Evolutionary conservation across 257 asterid genomes (phyloP), one percentile per base, ranked within the genome.

Genomic region (Mitragyna speciosa): DNA sequence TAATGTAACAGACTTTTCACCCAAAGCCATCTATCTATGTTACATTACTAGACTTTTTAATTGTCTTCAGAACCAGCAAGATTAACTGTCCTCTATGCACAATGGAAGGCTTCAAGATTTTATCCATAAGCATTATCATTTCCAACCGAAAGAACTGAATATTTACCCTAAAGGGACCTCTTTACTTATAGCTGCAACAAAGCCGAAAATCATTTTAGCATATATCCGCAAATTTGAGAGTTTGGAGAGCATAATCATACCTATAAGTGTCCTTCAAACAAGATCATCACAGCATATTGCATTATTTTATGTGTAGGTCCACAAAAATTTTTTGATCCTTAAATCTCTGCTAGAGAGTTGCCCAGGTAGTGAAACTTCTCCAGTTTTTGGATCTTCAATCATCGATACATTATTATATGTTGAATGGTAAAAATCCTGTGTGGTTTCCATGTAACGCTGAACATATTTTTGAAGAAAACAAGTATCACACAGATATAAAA

Each of bases 61-160:
- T 85, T n/a, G 73, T 97, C 95, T 87, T 94, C 98, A 58, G 98
- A 94, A 83, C 98, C 98, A 85, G 98, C 98, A 79, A 94, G 97
- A 86, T 94, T 67, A 94, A 91, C 87, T 94, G 93, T 89, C 96
- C 91, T 84, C 87, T 90, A 8, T 95, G 91, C 80, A 94, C 84
- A 83, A 91, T 48, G 47, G 98, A 88, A 76, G 97, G 91, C 88
- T 86, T 91, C 89, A 87, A 80, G 49, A 85, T 78, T 84, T 90
- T 91, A 15, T 92, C 79, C 76, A 75, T 78, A 78, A 76, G 76
- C 83, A 85, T 79, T 89, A 58, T 88, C 92, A 68, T 89, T 90
- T 88, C 89, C 98, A 87, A 73, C 81, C 41, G 87, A 72, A 72
- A 86, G 65, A 64, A 88, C 75, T 59, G 92, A 89, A 72, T 87